phyloP scores from a whole-genome alignment of 306 rosid genomes.

The Sechiopsis laciniata region DNA sequence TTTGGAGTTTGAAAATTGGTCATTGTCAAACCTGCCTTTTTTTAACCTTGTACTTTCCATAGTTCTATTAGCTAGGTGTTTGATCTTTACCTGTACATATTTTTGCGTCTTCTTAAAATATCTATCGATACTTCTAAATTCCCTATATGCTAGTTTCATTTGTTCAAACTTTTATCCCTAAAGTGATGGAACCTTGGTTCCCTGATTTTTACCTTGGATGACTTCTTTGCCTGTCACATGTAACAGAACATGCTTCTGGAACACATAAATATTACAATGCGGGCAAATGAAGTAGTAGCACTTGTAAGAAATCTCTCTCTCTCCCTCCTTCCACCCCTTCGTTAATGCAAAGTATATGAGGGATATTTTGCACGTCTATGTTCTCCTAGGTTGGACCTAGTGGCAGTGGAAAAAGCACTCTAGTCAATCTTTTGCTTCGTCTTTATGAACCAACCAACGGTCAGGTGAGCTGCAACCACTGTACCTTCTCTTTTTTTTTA shows the following conservation, averaged over 20 bases:
- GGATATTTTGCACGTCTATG: constrained; percentile 21
- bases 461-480: constrained; percentile 28
- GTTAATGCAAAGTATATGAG: constrained; percentile 17
- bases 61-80: background rate
- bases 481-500: background rate
- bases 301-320: constrained; percentile 41
- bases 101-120: background rate
- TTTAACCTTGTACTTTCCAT: background rate
- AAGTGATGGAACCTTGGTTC: background rate
- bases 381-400: constrained; percentile 38
- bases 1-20: background rate
- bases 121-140: background rate
- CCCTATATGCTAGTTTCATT: background rate
- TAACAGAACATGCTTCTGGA: constrained; percentile 54
- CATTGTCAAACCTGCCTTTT: background rate
- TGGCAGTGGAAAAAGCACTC: constrained; percentile 46
- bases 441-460: constrained; percentile 42
- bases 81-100: background rate
- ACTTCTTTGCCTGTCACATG: constrained; percentile 20
- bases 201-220: background rate
- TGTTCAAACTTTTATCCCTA: background rate
- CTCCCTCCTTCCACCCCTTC: constrained; percentile 14
- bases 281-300: constrained; percentile 67
- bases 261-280: constrained; percentile 42
- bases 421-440: constrained; percentile 43